Conservation (phyloP, 129 eudicot genomes). For the Tagetes erecta region DNA sequence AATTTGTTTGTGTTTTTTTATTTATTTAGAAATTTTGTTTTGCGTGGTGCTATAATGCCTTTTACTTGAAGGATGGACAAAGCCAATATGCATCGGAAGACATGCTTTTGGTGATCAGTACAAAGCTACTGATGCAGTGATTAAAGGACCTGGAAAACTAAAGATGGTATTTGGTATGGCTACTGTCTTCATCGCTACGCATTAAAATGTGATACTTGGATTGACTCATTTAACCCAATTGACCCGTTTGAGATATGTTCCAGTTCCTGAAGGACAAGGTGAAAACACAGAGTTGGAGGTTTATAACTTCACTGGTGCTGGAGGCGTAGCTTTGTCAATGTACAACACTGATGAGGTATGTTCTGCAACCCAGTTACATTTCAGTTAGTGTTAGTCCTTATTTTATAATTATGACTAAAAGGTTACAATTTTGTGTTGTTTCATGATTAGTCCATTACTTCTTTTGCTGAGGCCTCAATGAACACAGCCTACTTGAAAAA, state of each 20-base stretch:
- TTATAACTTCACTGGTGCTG: slow-evolving; percentile 80
- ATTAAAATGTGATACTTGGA: slow-evolving; percentile 1
- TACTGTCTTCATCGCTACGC: neutral
- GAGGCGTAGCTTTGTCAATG: slow-evolving; percentile 96
- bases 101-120: slow-evolving; percentile 99
- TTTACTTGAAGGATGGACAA: slow-evolving; percentile 74
- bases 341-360: slow-evolving; percentile 97
- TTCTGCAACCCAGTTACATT: neutral
- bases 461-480: slow-evolving; percentile 98
- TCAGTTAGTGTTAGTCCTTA: neutral
- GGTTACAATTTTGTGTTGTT: neutral
- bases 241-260: slow-evolving; percentile 18
- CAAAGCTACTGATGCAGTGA: slow-evolving; percentile 86
- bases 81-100: slow-evolving; percentile 96
- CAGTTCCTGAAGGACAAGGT: slow-evolving; percentile 88
- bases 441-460: slow-evolving; percentile 64
- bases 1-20: neutral
- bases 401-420: neutral
- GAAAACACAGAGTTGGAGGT: slow-evolving; percentile 77
- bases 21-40: neutral
- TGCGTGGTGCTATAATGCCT: neutral
- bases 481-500: slow-evolving; percentile 74
- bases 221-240: neutral
- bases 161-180: slow-evolving; percentile 80
- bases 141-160: slow-evolving; percentile 91